A percentile compares a stretch with the other conserved stretches of the same genome.
These are phyloP conservation scores for Scutellaria galericulata DNA, from an alignment of 257 asterid genomes.

Conservation along the genomic window DNA sequence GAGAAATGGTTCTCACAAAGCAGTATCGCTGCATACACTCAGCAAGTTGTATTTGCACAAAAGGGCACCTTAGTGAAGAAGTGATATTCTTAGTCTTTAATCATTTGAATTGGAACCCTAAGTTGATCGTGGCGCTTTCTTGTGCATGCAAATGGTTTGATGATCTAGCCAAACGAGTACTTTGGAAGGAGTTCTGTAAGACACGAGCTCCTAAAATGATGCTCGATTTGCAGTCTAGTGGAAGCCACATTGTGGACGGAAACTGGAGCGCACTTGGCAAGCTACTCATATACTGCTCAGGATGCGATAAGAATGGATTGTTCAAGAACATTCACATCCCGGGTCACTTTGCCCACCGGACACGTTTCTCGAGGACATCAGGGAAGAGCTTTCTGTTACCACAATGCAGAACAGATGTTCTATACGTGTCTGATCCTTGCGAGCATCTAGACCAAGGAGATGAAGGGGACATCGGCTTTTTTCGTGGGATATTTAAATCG, in stretches of 20 bases:
- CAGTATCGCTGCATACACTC: constrained; percentile 95
- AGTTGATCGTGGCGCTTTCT: constrained; percentile 74
- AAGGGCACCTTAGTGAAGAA: constrained; percentile 88
- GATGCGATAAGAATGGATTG: constrained; percentile 74
- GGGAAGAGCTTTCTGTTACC: constrained; percentile 92
- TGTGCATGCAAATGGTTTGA: constrained; percentile 96
- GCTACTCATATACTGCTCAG: constrained; percentile 83
- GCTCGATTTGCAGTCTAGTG: constrained; percentile 87
- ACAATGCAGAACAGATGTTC: constrained; percentile 81
- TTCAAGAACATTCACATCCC: constrained; percentile 68
- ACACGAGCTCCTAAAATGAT: constrained; percentile 96
- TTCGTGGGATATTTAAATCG: constrained; percentile 88
- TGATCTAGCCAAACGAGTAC: constrained; percentile 86
- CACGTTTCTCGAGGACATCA: constrained; percentile 92
- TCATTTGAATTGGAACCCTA: constrained; percentile 87
- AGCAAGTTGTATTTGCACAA: constrained; percentile 80
- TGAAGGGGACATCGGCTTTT: constrained; percentile 92
- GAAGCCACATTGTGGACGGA: constrained; percentile 88
- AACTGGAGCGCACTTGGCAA: constrained; percentile 98
- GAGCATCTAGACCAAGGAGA: constrained; percentile 98
- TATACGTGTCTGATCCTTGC: constrained; percentile 93
- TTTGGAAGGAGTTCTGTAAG: constrained; percentile 96
- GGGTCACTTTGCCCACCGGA: constrained; percentile 86
- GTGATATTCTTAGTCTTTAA: constrained; percentile 78
- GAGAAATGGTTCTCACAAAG: constrained; percentile 66